Conservation (phyloP, 768 basidiomycete genomes). For the Amanita thiersii region DNA sequence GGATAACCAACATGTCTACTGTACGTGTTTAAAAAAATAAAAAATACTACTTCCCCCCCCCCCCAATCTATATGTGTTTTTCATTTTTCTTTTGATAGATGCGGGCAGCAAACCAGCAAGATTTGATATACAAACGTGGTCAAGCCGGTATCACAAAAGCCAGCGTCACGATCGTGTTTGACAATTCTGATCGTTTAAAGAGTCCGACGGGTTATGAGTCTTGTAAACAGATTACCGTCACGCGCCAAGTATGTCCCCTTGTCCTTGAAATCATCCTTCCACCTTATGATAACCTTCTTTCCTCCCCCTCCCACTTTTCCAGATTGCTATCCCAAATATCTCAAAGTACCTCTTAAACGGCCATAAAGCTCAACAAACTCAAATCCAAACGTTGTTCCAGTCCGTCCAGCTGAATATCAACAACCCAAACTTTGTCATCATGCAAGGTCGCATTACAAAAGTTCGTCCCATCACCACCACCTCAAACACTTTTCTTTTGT, state of each 20-base stretch:
- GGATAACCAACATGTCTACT: conserved; percentile 94
- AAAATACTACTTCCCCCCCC: not conserved
- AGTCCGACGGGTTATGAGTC: conserved; percentile 80
- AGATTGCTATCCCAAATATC: conserved; percentile 91
- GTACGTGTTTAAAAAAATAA: conserved; percentile 31
- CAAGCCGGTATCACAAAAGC: conserved; percentile 97
- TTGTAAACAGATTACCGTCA: conserved; percentile 88
- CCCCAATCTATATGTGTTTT: conserved; percentile 1
- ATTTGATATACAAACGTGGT: conserved; percentile 98
- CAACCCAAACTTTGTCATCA: conserved; percentile 98
- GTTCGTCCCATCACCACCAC: conserved; percentile 25
- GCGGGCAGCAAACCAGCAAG: conserved; percentile 92
- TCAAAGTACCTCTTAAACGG: conserved; percentile 96
- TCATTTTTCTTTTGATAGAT: conserved; percentile 42
- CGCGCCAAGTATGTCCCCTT: conserved; percentile 67
- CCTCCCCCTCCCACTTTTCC: conserved; percentile 3
- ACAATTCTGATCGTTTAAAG: conserved; percentile 84
- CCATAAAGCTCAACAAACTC: conserved; percentile 82
- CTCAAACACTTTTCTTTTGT: not conserved
- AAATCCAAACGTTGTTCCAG: conserved; percentile 88
- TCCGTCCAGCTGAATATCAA: conserved; percentile 98
- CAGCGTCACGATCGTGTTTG: conserved; percentile 96
- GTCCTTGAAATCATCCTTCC: not conserved
- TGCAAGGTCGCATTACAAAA: conserved; percentile 99
- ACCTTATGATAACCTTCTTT: not conserved